Evolutionary conservation across 345 rosid species (phyloP).

Genomic region (Raphanus sativus): DNA sequence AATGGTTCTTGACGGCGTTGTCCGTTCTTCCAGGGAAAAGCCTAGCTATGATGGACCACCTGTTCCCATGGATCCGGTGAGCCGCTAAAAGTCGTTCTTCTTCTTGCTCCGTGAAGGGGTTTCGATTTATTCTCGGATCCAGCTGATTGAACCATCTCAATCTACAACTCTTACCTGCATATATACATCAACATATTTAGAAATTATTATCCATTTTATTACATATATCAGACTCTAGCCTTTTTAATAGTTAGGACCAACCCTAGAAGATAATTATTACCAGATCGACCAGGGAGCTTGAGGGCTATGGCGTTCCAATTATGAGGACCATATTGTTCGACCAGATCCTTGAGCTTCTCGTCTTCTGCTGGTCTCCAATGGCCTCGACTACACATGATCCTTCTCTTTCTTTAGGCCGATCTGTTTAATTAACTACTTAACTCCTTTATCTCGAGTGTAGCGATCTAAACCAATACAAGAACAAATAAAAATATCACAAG

Average conservation of each 20-base stretch:
- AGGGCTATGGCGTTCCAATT: conserved; percentile 85
- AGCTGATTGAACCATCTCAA: conserved; percentile 95
- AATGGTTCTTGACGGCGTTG: conserved; percentile 96
- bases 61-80: conserved; percentile 87
- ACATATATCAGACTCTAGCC: conserved; percentile 16
- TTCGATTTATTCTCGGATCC: conserved; percentile 85
- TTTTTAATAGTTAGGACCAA: conserved; percentile 5
- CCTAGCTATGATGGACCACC: conserved; percentile 86
- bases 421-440: not conserved
- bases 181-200: not conserved
- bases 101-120: conserved; percentile 89
- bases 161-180: conserved; percentile 88
- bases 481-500: not conserved
- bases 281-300: conserved; percentile 74
- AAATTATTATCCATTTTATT: not conserved
- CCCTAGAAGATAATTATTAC: conserved; percentile 30
- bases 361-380: conserved; percentile 82
- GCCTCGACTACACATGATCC: conserved; percentile 66
- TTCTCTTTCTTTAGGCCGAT: conserved; percentile 12
- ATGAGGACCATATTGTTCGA: conserved; percentile 68
- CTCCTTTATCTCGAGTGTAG: not conserved
- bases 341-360: conserved; percentile 66
- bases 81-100: conserved; percentile 78
- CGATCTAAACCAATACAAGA: not conserved
- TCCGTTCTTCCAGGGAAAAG: conserved; percentile 91